Conservation (phyloP, 495 filamentous ascomycete genomes). For the Rusavskia elegans region DNA sequence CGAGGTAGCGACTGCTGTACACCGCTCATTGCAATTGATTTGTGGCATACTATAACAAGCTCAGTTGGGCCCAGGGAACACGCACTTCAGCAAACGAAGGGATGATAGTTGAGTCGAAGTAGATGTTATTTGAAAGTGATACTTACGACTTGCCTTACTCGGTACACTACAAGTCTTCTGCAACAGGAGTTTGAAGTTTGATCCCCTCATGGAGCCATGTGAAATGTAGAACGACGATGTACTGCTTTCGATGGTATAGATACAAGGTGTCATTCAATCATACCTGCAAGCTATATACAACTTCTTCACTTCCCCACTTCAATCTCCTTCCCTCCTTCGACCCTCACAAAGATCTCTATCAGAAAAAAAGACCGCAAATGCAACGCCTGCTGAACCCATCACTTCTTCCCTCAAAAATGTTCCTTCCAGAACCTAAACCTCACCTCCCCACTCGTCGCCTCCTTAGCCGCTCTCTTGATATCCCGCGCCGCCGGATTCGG, state of each 20-base stretch:
- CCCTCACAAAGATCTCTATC: background rate
- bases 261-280: background rate
- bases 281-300: background rate
- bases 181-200: too few relatives aligned
- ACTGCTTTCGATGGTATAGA: background rate
- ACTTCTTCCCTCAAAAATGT: conserved; percentile 35
- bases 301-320: background rate
- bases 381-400: background rate
- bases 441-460: conserved; percentile 57
- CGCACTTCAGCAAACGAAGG: too few relatives aligned
- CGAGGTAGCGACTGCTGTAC: too few relatives aligned
- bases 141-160: too few relatives aligned
- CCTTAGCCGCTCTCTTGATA: conserved; percentile 66
- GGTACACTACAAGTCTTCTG: too few relatives aligned
- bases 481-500: conserved; percentile 65
- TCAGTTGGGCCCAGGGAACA: too few relatives aligned
- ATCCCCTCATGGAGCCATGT: too few relatives aligned
- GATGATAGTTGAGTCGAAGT: too few relatives aligned
- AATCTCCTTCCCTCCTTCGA: background rate
- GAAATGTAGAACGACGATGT: too few relatives aligned
- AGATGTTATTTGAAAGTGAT: too few relatives aligned
- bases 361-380: background rate
- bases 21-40: too few relatives aligned
- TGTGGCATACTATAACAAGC: too few relatives aligned
- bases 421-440: conserved; percentile 99